Evolutionary conservation across 345 rosid genomes (phyloP), one percentile per base, ranked within the genome.

Genomic region (Linum trigynum): DNA sequence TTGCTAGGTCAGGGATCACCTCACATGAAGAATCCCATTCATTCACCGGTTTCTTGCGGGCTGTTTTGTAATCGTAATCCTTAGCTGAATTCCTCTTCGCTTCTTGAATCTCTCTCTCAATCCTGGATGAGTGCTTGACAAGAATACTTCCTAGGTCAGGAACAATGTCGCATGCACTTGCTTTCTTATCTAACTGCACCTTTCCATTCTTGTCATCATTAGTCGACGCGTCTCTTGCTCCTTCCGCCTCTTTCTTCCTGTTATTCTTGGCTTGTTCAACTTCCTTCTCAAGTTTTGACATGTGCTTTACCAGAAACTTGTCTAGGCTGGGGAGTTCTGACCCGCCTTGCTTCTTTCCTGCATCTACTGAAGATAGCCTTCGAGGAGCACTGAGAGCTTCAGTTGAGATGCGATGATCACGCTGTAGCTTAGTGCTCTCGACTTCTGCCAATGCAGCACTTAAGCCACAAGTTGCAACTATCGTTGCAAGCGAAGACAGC

Each of bases 391-490:
- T 79, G 64, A 61, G 69, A 63, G 65, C 70, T 53, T 80, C 67
- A 65, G 45, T 73, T 61, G 66, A 66, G 62, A 78, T 71, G 62
- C 41, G 76, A 53, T 63, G 71, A 67, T 71, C 62, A 8, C 71
- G 81, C 57, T 61, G 66, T 1, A 23, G 32, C 77, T 78, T 90
- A 61, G 43, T 69, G 68, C 65, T 71, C 65, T 80, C 86, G 55
- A 67, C 80, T 84, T 90, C 88, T 72, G 91, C 92, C 70, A 94
- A 79, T 50, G 87, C 91, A 70, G 89, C 95, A 83, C 75, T 91
- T 75, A 94, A 78, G 72, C 97, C 99, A 76, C 97, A 79, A 36
- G 96, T 91, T 51, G 99, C 99, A 66, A 94, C 97, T 62, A 87
- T 86, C 36, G 95, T 83, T 62, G 92, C 96, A 67, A 94, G 84